Evolutionary conservation across 306 rosid species (phyloP).

Genomic region (Cyamopsis tetragonoloba): DNA sequence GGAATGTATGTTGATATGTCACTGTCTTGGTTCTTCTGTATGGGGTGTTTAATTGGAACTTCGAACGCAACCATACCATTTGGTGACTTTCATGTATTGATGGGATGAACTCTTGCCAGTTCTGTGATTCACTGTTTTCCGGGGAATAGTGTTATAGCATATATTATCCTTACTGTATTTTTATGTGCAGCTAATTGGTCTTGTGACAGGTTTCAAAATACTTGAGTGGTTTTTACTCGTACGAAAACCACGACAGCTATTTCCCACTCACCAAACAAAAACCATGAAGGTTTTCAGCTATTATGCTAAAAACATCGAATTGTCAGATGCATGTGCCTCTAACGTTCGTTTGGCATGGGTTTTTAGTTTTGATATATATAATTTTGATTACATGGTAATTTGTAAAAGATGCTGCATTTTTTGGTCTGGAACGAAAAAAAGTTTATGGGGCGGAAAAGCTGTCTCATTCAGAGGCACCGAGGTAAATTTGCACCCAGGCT

Average conservation of each 20-base stretch:
- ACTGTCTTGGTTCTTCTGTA: conserved; percentile 8
- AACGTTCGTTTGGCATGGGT: not conserved
- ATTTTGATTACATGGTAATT: not conserved
- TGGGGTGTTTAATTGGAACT: conserved; percentile 24
- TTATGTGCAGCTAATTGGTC: not conserved
- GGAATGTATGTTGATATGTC: conserved; percentile 38
- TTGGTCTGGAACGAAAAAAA: not conserved
- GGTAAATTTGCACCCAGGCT: not conserved
- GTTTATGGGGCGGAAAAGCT: not conserved
- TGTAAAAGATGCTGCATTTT: not conserved
- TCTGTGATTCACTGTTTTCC: conserved; percentile 3
- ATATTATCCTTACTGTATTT: not conserved
- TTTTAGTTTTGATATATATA: not conserved
- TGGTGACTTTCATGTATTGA: conserved; percentile 16
- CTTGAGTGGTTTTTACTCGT: not conserved
- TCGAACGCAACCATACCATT: conserved; percentile 15
- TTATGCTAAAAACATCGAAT: not conserved
- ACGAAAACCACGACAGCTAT: not conserved
- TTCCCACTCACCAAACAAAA: no score
- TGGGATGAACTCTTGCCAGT: conserved; percentile 9
- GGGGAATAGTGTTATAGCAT: conserved; percentile 10
- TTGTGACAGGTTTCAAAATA: not conserved
- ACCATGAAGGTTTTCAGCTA: not conserved
- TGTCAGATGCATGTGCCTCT: not conserved
- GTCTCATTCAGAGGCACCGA: not conserved